These are phyloP conservation scores for Salix suchowensis DNA, from an alignment of 345 rosid genomes.

Conservation along the genomic window DNA sequence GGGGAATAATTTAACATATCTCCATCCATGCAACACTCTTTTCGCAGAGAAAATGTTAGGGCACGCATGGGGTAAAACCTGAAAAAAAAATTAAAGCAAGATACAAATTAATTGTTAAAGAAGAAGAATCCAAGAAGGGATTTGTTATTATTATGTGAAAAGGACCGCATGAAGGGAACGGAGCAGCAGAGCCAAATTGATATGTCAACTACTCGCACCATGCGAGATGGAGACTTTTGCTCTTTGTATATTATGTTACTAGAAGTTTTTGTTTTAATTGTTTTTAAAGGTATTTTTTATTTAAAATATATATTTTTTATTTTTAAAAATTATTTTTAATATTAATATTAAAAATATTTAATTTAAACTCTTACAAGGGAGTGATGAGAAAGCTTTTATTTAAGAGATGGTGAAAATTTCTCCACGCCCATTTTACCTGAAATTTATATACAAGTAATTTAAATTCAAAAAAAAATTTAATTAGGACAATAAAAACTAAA, in stretches of 20 bases:
- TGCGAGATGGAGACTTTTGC: neutral
- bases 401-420: too few relatives aligned
- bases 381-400: too few relatives aligned
- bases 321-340: too few relatives aligned
- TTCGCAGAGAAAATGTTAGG: neutral
- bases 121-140: conserved; percentile 16
- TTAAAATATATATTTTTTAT: too few relatives aligned
- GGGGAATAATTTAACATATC: conserved; percentile 7
- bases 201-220: conserved; percentile 20
- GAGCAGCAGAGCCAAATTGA: conserved; percentile 29
- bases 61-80: conserved; percentile 16
- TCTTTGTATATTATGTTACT: neutral
- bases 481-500: too few relatives aligned
- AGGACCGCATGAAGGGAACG: conserved; percentile 16
- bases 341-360: too few relatives aligned
- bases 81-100: neutral
- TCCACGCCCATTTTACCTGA: too few relatives aligned
- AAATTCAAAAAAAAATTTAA: too few relatives aligned
- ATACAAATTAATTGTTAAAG: neutral
- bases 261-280: neutral
- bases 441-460: too few relatives aligned
- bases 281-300: too few relatives aligned
- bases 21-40: neutral
- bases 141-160: neutral
- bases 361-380: too few relatives aligned